phyloP scores from a whole-genome alignment of 805 yeast species.

The Teunomyces aglyptinius region DNA sequence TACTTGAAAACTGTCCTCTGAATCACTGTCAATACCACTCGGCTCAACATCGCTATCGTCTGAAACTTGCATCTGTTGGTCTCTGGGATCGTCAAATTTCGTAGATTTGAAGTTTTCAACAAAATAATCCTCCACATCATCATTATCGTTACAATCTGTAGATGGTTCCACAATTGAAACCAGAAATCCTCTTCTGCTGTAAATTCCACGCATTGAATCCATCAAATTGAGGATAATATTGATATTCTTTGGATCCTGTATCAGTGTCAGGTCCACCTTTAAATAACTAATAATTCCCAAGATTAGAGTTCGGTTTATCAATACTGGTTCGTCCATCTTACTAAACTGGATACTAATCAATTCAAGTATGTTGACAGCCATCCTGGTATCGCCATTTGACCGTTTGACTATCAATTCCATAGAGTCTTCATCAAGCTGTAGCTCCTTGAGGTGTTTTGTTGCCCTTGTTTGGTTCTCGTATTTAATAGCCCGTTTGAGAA shows the following conservation, averaged over 20 bases:
- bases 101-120: conserved; percentile 15
- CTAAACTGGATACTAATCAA: conserved; percentile 20
- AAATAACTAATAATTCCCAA: neutral
- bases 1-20: conserved; percentile 4
- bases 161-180: conserved; percentile 1
- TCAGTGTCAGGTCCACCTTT: conserved; percentile 11
- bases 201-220: conserved; percentile 2
- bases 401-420: conserved; percentile 14
- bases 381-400: conserved; percentile 33
- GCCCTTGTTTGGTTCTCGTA: conserved; percentile 29
- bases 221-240: conserved; percentile 9
- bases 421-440: conserved; percentile 3
- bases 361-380: conserved; percentile 33
- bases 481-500: conserved; percentile 58
- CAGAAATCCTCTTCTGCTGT: conserved; percentile 7
- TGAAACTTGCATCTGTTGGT: conserved; percentile 29
- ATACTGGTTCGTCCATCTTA: neutral
- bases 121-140: conserved; percentile 10
- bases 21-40: conserved; percentile 5
- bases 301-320: neutral
- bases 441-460: neutral
- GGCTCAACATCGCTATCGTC: conserved; percentile 27
- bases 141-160: neutral
- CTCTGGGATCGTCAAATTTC: conserved; percentile 6
- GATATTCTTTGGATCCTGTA: conserved; percentile 16